phyloP scores from a whole-genome alignment of 2,329 filamentous ascomycete species.

The Lasiodiplodia sp. region DNA sequence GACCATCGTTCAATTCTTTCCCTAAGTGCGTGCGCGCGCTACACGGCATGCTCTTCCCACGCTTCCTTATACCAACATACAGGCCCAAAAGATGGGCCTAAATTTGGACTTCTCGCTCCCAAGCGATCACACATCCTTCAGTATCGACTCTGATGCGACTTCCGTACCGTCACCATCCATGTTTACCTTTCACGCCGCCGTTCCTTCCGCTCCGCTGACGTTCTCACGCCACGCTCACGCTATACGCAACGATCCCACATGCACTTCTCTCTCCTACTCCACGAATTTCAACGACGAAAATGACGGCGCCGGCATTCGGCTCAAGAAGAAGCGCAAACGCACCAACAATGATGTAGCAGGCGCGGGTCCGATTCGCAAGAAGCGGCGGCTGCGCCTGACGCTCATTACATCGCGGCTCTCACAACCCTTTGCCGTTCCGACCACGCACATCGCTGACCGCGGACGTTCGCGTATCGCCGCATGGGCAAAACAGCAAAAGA shows the following conservation, averaged over 20 bases:
- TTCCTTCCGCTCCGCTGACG: constrained; percentile 37
- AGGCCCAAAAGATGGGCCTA: constrained; percentile 19
- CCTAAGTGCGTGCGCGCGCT: background rate
- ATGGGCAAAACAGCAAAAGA: constrained; percentile 49
- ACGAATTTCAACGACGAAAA: background rate
- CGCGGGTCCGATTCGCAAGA: constrained; percentile 58
- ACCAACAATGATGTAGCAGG: constrained; percentile 59
- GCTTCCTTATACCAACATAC: constrained; percentile 20
- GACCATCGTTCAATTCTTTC: constrained; percentile 15
- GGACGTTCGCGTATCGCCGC: constrained; percentile 50
- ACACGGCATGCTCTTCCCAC: constrained; percentile 21
- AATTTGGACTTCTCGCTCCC: background rate
- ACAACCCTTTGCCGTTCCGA: constrained; percentile 71
- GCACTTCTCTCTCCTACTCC: constrained; percentile 29
- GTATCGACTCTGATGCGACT: constrained; percentile 26
- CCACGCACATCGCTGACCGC: constrained; percentile 72
- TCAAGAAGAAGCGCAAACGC: constrained; percentile 55
- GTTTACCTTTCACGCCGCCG: constrained; percentile 45
- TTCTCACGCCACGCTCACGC: constrained; percentile 42
- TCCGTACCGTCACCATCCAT: constrained; percentile 27
- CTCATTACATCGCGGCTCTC: constrained; percentile 76
- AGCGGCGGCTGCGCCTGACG: constrained; percentile 67
- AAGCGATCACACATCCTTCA: background rate
- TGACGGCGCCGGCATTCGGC: background rate
- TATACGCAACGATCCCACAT: constrained; percentile 33